These are phyloP conservation scores for Nannochloropsis gaditana DNA, from an alignment of 108 stramenopile genomes.

Conservation along the genomic window DNA sequence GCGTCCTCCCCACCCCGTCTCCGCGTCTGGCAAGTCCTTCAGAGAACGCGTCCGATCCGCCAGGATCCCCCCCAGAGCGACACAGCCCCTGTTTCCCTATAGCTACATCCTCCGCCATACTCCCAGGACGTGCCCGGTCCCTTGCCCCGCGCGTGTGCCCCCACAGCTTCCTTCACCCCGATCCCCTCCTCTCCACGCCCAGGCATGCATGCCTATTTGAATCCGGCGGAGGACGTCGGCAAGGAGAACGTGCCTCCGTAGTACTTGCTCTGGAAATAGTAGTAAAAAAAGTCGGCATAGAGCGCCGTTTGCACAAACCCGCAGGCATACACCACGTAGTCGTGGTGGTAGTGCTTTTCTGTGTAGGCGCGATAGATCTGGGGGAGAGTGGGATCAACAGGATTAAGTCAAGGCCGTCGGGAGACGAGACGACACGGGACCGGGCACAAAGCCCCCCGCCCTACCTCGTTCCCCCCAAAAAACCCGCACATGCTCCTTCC, in stretches of 20 bases:
- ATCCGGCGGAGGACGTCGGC: background rate
- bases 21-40: background rate
- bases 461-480: too few species aligned
- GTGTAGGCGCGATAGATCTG: slow-evolving; percentile 70
- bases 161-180: background rate
- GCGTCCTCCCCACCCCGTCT: background rate
- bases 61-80: too few species aligned
- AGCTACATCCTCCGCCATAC: too few species aligned
- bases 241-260: background rate
- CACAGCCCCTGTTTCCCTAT: too few species aligned
- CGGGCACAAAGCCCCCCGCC: too few species aligned
- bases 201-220: background rate
- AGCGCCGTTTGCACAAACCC: slow-evolving; percentile 92
- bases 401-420: too few species aligned
- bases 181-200: background rate
- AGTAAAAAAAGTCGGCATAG: slow-evolving; percentile 98
- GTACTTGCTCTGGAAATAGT: slow-evolving; percentile 59
- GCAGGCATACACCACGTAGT: slow-evolving; percentile 83
- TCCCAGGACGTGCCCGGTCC: background rate
- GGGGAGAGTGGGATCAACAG: too few species aligned
- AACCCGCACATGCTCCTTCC: background rate
- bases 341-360: slow-evolving; percentile 82
- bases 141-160: background rate
- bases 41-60: too few species aligned
- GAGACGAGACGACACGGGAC: too few species aligned